Conservation (phyloP, 306 rosid species). For the Vigna angularis region DNA sequence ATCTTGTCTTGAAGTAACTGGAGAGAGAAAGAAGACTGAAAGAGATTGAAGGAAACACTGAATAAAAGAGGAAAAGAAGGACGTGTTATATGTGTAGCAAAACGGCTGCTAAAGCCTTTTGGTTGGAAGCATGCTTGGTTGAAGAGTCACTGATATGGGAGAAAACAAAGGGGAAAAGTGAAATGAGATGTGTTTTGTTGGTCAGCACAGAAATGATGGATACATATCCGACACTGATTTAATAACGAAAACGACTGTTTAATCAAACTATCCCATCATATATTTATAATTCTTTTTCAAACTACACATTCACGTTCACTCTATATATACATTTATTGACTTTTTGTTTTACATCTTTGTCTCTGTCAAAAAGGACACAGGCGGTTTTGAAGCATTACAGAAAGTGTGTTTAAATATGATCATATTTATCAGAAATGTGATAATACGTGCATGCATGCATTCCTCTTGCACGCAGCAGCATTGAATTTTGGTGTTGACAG, state of each 20-base stretch:
- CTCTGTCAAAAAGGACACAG: not conserved
- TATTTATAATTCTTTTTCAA: not conserved
- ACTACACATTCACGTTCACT: not conserved
- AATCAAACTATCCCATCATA: not conserved
- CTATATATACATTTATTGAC: not conserved
- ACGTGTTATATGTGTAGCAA: too few species aligned
- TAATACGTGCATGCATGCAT: not conserved
- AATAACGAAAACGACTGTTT: constrained; percentile 13
- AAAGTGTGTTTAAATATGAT: not conserved
- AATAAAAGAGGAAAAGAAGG: too few species aligned
- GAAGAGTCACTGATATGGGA: too few species aligned
- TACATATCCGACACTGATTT: not conserved
- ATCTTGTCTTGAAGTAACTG: too few species aligned
- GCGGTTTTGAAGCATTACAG: not conserved
- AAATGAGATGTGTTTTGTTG: not conserved
- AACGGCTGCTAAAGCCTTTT: not conserved
- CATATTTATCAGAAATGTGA: not conserved
- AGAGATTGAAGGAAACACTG: not conserved
- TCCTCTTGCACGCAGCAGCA: not conserved
- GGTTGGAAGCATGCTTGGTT: not conserved
- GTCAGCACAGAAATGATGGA: constrained; percentile 4
- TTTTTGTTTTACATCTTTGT: constrained; percentile 2
- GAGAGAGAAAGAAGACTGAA: not conserved
- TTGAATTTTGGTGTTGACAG: not conserved
- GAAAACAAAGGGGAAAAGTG: too few species aligned